Evolutionary conservation across 441 rosid genomes (phyloP), one percentile per base, ranked within the genome.

Genomic region (Breynia disticha): DNA sequence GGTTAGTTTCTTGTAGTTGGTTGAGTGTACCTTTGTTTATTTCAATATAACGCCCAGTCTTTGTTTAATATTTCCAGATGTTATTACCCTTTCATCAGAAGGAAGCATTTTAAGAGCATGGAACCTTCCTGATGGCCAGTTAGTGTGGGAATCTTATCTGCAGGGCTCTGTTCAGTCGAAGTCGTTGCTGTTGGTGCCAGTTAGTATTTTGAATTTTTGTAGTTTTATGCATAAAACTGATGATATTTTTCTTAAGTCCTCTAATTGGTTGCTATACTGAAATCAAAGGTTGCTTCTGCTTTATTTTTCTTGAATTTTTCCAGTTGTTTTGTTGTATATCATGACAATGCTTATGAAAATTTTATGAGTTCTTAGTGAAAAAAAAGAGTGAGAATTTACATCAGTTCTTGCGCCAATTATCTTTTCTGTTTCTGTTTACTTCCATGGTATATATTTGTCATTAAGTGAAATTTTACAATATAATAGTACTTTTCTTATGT

Each of bases 81-180:
- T 83, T 39, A 68, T 93, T 38, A 84, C 90, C 50, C 94, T 93
- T 69, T 88, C 95, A 51, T 82, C 90, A 4, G 79, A 70, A 37
- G 97, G 98, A 57, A 86, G 90, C 70, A 64, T 62, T 65, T 43
- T 93, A 62, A 77, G 98, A 76, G 95, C 98, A 18, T 88, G 98
- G 98, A 93, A 88, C 75, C 97, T 93, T 69, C 97, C 97, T 54
- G 97, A 88, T 76, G 98, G 98, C 46, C 98, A 93, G 60, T 82
- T 93, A 94, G 95, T 81, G 54, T 93, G 97, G 97, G 97, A 93
- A 71, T 75, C 95, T 54, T 68, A 74, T 42, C 79, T 93, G 69
- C 75, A 67, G 46, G 86, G 83, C 12, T 72, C 81, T 17, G 73
- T 67, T 61, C 63, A 62, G 61, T 84, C 96, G 5, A 84, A 84